phyloP scores from a whole-genome alignment of 225 moss, liverwort and hornwort species.

The Bryum argenteum region DNA sequence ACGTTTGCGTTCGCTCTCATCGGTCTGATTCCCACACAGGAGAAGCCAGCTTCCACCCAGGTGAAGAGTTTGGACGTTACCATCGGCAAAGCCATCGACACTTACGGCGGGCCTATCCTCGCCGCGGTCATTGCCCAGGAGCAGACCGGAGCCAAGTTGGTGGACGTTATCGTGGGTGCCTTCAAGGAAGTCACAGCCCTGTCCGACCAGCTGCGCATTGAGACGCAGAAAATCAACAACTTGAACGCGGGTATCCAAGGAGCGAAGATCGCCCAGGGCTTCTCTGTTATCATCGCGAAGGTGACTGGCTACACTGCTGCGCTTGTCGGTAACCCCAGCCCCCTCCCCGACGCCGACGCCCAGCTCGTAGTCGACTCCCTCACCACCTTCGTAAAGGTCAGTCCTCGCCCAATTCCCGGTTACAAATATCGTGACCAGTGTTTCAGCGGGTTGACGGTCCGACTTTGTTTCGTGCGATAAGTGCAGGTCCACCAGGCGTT shows the following conservation, averaged over 20 bases:
- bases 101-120: too few relatives aligned
- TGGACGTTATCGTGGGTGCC: neutral
- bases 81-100: neutral
- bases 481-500: conserved; percentile 24
- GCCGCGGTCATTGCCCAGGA: neutral
- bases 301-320: neutral
- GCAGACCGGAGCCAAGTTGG: neutral
- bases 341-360: conserved; percentile 9
- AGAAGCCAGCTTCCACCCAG: neutral
- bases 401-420: neutral
- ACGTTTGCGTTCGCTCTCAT: conserved; percentile 12
- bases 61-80: conserved; percentile 10
- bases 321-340: neutral
- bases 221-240: neutral
- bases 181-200: neutral
- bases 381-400: conserved; percentile 27
- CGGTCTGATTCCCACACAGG: conserved; percentile 18
- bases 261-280: neutral
- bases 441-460: too few relatives aligned
- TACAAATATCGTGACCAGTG: neutral
- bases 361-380: conserved; percentile 8
- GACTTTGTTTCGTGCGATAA: neutral
- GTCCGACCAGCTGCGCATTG: conserved; percentile 18
- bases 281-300: neutral
- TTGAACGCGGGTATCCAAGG: neutral